A percentile compares a stretch with the other conserved stretches of the same genome.
phyloP scores from a whole-genome alignment of 2,329 filamentous ascomycete species.

The Talaromyces verruculosus region DNA sequence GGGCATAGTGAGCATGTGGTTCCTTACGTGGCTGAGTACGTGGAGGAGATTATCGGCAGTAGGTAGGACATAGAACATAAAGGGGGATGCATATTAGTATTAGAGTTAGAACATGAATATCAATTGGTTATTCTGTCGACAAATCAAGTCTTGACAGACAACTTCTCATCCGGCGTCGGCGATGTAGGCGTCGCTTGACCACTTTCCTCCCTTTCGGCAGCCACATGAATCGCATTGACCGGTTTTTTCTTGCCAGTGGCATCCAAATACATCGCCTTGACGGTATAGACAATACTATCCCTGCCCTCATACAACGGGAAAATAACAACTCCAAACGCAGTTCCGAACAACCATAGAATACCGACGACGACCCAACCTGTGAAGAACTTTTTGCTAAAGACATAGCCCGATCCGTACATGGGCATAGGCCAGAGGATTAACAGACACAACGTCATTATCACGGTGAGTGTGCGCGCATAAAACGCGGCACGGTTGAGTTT shows the following conservation, averaged over 20 bases:
- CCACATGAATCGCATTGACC: slow-evolving; percentile 23
- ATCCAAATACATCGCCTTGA: slow-evolving; percentile 63
- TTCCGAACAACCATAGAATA: slow-evolving; percentile 78
- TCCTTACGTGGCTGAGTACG: slow-evolving; percentile 18
- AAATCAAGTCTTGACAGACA: slow-evolving; percentile 32
- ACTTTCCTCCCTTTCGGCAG: slow-evolving; percentile 31
- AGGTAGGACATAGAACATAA: neutral
- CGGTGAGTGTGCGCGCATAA: slow-evolving; percentile 59
- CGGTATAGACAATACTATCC: slow-evolving; percentile 61
- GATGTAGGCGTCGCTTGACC: slow-evolving; percentile 43
- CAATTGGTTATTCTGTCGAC: neutral
- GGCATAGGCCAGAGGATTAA: slow-evolving; percentile 90
- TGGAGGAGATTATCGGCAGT: slow-evolving; percentile 17
- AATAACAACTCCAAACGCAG: slow-evolving; percentile 69
- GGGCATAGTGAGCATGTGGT: slow-evolving; percentile 22
- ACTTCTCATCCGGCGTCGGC: slow-evolving; percentile 52
- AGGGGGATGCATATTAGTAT: neutral
- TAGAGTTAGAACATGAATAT: neutral
- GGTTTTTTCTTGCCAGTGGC: slow-evolving; percentile 46
- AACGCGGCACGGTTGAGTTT: slow-evolving; percentile 56
- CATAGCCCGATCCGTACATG: slow-evolving; percentile 78
- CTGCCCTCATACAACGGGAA: slow-evolving; percentile 81
- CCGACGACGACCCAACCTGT: slow-evolving; percentile 76
- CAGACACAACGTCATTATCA: slow-evolving; percentile 66
- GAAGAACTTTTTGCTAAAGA: slow-evolving; percentile 81